phyloP scores from a whole-genome alignment of 345 rosid genomes.

The Hevea brasiliensis region DNA sequence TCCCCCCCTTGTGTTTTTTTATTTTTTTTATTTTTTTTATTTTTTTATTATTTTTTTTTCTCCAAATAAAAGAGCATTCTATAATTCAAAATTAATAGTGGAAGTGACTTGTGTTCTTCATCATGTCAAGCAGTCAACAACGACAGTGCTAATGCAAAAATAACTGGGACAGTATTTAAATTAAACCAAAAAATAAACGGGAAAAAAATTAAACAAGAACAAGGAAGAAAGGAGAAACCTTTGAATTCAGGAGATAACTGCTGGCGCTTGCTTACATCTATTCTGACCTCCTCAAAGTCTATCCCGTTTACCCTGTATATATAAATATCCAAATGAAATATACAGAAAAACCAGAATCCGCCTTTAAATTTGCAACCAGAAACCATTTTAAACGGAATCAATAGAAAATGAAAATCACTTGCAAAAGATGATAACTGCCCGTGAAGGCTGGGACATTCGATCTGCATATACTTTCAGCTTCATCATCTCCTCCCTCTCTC shows the following conservation, averaged over 20 bases:
- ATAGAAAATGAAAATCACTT: conserved; percentile 41
- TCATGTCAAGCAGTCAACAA: too few relatives aligned
- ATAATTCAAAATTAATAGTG: not conserved
- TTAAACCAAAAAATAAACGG: not conserved
- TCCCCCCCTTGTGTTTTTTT: too few relatives aligned
- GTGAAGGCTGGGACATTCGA: conserved; percentile 84
- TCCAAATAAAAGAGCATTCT: not conserved
- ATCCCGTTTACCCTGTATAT: conserved; percentile 59
- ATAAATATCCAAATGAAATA: not conserved
- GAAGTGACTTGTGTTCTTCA: not conserved
- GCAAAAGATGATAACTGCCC: conserved; percentile 85
- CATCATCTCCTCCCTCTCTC: conserved; percentile 31
- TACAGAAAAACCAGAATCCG: not conserved
- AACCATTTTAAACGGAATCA: not conserved
- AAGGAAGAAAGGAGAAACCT: conserved; percentile 36
- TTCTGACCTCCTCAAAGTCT: conserved; percentile 70
- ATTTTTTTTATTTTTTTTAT: too few relatives aligned
- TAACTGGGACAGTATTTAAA: not conserved
- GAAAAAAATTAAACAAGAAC: not conserved
- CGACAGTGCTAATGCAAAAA: not conserved
- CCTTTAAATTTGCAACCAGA: not conserved
- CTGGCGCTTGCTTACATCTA: conserved; percentile 51
- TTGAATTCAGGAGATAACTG: conserved; percentile 62
- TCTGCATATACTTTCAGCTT: conserved; percentile 72
- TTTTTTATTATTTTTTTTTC: too few relatives aligned